These are phyloP conservation scores for Beauveria australis DNA, from an alignment of 2,329 filamentous ascomycete genomes.

Conservation along the genomic window DNA sequence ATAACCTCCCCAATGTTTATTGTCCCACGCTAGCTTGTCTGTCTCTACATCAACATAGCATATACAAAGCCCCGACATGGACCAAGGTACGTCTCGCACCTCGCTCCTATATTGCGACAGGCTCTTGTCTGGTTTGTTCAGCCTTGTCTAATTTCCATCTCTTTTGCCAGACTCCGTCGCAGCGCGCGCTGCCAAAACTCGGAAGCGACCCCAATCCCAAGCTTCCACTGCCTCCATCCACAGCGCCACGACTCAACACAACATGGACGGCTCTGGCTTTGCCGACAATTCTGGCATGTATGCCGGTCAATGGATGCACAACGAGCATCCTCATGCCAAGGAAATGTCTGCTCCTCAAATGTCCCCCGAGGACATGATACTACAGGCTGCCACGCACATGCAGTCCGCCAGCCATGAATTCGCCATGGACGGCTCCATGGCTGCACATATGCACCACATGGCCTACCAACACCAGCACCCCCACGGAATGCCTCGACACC, in stretches of 20 bases:
- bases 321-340: slow-evolving; percentile 34
- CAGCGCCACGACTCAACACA: slow-evolving; percentile 42
- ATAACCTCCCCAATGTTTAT: slow-evolving; percentile 31
- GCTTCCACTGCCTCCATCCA: slow-evolving; percentile 50
- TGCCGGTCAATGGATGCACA: slow-evolving; percentile 41
- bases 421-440: slow-evolving; percentile 38
- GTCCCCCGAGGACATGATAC: slow-evolving; percentile 51
- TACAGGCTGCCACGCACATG: slow-evolving; percentile 49
- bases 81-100: slow-evolving; percentile 25
- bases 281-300: slow-evolving; percentile 37
- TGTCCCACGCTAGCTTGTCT: slow-evolving; percentile 26
- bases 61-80: slow-evolving; percentile 21
- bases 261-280: slow-evolving; percentile 39
- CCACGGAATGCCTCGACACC: slow-evolving; percentile 35
- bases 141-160: background rate
- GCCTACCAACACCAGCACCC: slow-evolving; percentile 33
- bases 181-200: slow-evolving; percentile 30
- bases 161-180: slow-evolving; percentile 21
- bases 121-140: background rate
- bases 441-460: slow-evolving; percentile 35
- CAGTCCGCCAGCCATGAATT: slow-evolving; percentile 43
- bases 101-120: slow-evolving; percentile 16
- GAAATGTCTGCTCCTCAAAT: slow-evolving; percentile 39
- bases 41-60: slow-evolving; percentile 21
- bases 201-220: slow-evolving; percentile 45